Conservation (phyloP, 257 asterid genomes). For the Solanum verrucosum region DNA sequence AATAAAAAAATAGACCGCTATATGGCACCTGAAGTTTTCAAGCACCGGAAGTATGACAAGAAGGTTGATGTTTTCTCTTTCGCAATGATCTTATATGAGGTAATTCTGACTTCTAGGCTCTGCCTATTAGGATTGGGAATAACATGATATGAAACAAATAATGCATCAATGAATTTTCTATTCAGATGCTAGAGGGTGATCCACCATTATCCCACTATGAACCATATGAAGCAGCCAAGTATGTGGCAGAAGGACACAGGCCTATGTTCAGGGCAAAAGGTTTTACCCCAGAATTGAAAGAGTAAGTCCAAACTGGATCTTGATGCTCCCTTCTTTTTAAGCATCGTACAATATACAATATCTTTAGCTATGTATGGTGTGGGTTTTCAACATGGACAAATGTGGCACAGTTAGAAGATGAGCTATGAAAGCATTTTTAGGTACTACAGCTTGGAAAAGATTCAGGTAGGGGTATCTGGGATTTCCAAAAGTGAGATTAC, state of each 20-base stretch:
- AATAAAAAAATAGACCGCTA: constrained; percentile 57
- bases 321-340: background rate
- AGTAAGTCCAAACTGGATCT: constrained; percentile 43
- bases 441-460: background rate
- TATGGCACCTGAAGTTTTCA: constrained; percentile 99
- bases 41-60: constrained; percentile 90
- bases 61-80: constrained; percentile 97
- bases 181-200: constrained; percentile 98
- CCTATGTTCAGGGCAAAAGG: constrained; percentile 71
- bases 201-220: constrained; percentile 74
- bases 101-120: constrained; percentile 8
- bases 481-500: background rate
- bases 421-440: background rate
- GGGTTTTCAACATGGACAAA: background rate
- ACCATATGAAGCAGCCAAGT: constrained; percentile 91
- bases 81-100: constrained; percentile 96
- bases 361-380: background rate
- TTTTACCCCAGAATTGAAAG: constrained; percentile 55
- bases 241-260: constrained; percentile 85
- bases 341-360: background rate
- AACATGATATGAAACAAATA: background rate
- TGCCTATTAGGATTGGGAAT: constrained; percentile 1
- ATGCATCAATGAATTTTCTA: background rate
- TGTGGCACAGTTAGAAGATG: background rate
- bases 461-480: background rate